Evolutionary conservation across 164 flowering plant genomes (phyloP), one percentile per base, ranked within the genome.

Genomic region (Magnolia changhungtana): DNA sequence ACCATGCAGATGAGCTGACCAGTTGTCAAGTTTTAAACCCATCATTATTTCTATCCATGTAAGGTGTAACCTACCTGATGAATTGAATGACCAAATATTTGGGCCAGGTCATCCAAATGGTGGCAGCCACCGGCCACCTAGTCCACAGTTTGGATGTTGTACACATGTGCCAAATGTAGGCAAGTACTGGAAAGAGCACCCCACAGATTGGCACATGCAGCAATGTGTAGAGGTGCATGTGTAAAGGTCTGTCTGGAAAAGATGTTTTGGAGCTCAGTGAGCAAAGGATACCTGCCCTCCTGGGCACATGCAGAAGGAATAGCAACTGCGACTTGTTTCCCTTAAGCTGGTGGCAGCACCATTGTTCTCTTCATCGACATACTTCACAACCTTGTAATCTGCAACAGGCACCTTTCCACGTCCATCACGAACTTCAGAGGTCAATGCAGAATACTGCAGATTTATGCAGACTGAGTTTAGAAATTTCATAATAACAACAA

Each of bases 231-330:
- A 70, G 31, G 31, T n/a, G 19, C 2, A 70, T 70, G 11, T 24
- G 49, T 9, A 67, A 13, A 29, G 49, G 13, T 55, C 61, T 55
- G 61, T 55, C 70, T 23, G 70, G 23, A 10, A n/a, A 23, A 67
- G 50, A 63, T 4, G 65, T 14, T 59, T 2, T 7, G 0, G 23
- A 74, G 61, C 18, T 19, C 20, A 55, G 13, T 7, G 16, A 64
- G 13, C 9, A 19, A 72, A 29, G 20, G 13, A 29, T 85, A 94
- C 99, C 98, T 96, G 99, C 45, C 99, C 99, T 72, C 99, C 98
- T 63, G 99, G 99, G 83, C 99, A 96, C 99, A 96, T 96, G 87
- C 99, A 96, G 81, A 96, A 96, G 74, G 99, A 96, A 78, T 94
- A 96, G 82, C 99, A 96, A 80, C 92, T 91, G 74, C 89, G 90